phyloP scores from a whole-genome alignment of 2,329 filamentous ascomycete genomes.

The Fusarium pseudoanthophilum region DNA sequence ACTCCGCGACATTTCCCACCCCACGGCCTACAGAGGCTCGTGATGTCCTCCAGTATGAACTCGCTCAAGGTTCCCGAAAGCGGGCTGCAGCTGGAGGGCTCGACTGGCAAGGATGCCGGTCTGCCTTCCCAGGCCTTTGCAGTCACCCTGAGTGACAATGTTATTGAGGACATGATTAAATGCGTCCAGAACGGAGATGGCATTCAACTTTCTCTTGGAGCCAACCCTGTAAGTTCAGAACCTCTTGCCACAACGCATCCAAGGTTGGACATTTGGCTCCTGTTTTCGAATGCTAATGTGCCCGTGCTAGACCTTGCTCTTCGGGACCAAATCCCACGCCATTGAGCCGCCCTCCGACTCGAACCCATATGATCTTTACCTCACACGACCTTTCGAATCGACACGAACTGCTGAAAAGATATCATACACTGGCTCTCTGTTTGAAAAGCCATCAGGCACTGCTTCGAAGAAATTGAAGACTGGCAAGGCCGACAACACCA shows the following conservation, averaged over 20 bases:
- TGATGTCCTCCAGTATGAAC: slow-evolving; percentile 56
- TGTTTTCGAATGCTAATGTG: slow-evolving; percentile 30
- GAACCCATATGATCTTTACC: slow-evolving; percentile 66
- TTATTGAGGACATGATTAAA: slow-evolving; percentile 71
- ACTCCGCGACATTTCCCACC: slow-evolving; percentile 44
- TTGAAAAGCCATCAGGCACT: slow-evolving; percentile 53
- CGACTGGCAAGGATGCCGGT: slow-evolving; percentile 55
- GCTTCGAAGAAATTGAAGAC: slow-evolving; percentile 39
- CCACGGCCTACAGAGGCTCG: slow-evolving; percentile 44
- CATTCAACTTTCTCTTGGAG: slow-evolving; percentile 67
- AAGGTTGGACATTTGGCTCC: neutral
- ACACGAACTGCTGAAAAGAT: slow-evolving; percentile 59
- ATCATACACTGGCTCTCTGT: slow-evolving; percentile 63
- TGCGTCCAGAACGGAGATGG: slow-evolving; percentile 66
- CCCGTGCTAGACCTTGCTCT: slow-evolving; percentile 61
- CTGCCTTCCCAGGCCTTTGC: slow-evolving; percentile 67
- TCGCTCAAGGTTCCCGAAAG: slow-evolving; percentile 66
- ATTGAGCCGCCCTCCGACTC: slow-evolving; percentile 58
- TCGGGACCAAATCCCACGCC: slow-evolving; percentile 61
- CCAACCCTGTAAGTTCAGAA: slow-evolving; percentile 64
- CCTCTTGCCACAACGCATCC: neutral
- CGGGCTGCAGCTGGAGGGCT: slow-evolving; percentile 67
- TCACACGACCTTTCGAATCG: slow-evolving; percentile 62
- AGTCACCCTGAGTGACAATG: slow-evolving; percentile 65
- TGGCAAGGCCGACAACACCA: slow-evolving; percentile 47